phyloP scores from a whole-genome alignment of 495 filamentous ascomycete species.

The Penicillium canariense region DNA sequence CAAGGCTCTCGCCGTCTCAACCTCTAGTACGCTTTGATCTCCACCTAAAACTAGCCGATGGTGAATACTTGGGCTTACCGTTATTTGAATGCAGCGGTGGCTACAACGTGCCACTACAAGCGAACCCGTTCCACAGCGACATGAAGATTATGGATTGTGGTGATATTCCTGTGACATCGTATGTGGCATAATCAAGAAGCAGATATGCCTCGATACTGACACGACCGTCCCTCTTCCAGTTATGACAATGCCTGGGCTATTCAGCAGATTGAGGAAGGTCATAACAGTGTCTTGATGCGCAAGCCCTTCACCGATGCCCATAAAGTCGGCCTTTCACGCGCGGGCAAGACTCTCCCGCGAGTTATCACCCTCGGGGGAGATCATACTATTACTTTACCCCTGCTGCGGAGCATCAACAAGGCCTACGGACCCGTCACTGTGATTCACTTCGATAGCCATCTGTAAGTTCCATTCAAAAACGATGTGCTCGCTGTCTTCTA shows the following conservation, averaged over 20 bases:
- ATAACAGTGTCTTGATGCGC: conserved; percentile 53
- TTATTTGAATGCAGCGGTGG: conserved; percentile 40
- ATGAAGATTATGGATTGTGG: conserved; percentile 72
- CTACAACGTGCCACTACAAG: conserved; percentile 59
- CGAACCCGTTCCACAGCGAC: conserved; percentile 64
- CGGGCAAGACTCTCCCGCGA: conserved; percentile 56
- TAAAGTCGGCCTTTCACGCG: conserved; percentile 47
- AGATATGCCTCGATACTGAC: not conserved
- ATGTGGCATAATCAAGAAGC: not conserved
- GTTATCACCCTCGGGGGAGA: conserved; percentile 70
- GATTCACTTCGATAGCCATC: conserved; percentile 71
- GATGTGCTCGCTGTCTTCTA: too few species aligned
- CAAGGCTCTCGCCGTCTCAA: conserved; percentile 72
- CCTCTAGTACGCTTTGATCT: conserved; percentile 55
- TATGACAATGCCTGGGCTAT: conserved; percentile 74
- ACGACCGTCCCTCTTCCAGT: not conserved
- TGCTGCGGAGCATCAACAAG: conserved; percentile 63
- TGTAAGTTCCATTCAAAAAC: conserved; percentile 47
- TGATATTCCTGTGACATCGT: conserved; percentile 67
- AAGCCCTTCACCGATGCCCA: conserved; percentile 46
- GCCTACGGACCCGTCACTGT: conserved; percentile 67
- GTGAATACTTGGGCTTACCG: not conserved
- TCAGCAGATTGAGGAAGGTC: conserved; percentile 68
- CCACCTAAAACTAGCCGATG: too few species aligned
- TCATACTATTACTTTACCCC: conserved; percentile 61